These are phyloP conservation scores for Carpinus fangiana DNA, from an alignment of 306 rosid genomes.

Conservation along the genomic window DNA sequence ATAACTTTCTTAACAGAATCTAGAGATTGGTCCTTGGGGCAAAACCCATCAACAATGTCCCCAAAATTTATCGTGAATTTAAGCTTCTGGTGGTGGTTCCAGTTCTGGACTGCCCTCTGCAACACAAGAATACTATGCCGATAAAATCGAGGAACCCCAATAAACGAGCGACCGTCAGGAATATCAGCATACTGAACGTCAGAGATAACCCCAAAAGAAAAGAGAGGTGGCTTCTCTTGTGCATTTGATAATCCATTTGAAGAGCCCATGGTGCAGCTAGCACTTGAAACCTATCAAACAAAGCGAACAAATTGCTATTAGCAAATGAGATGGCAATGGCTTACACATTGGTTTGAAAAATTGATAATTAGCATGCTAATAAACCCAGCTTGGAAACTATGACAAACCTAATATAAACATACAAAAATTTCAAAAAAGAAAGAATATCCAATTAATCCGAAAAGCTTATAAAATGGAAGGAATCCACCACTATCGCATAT, in stretches of 20 bases:
- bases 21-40: constrained; percentile 75
- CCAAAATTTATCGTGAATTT: constrained; percentile 73
- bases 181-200: constrained; percentile 92
- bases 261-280: constrained; percentile 53
- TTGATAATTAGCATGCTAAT: background rate
- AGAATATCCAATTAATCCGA: background rate
- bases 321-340: background rate
- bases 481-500: background rate
- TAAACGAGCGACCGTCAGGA: constrained; percentile 80
- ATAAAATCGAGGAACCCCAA: constrained; percentile 85
- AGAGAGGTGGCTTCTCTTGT: constrained; percentile 56
- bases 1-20: constrained; percentile 55
- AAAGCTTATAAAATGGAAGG: background rate
- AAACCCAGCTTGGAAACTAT: background rate
- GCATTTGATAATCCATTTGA: constrained; percentile 28
- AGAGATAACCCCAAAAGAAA: constrained; percentile 83
- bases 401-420: background rate
- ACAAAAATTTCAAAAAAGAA: background rate
- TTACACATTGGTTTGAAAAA: background rate
- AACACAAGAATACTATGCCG: constrained; percentile 73
- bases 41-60: constrained; percentile 88
- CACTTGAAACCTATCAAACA: constrained; percentile 43
- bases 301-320: background rate
- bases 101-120: constrained; percentile 70
- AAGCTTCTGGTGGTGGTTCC: constrained; percentile 64